Evolutionary conservation across 176 grass and related monocot genomes (phyloP), one percentile per base, ranked within the genome.

Genomic region (Aegilops speltoides): DNA sequence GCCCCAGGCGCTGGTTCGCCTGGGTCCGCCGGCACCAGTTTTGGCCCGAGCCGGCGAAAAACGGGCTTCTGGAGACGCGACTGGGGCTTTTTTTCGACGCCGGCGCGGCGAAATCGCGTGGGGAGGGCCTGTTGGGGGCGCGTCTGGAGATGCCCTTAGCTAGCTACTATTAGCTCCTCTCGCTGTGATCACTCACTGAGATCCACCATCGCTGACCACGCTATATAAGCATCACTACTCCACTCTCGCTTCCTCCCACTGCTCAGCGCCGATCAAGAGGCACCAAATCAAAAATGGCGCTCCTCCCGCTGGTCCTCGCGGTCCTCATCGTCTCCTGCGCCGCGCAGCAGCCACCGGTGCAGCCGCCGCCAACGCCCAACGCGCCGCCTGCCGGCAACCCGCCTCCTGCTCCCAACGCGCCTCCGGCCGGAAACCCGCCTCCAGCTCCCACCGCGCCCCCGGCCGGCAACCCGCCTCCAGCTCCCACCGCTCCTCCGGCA

Each of bases 341-440:
- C n/a, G 92, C 92, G 38, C 92, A 93, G 83, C 89, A 91, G 85
- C 91, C 84, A 4, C 87, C 84, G 29, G 4, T 62, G 48, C 90
- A 82, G 14, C 66, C 82, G 16, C 86, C 86, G 37, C 85, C 36
- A 61, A 40, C 85, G 20, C 77, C 66, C 24, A 76, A 72, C 64
- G 33, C 89, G 3, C 84, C 89, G 8, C 79, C 89, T 14, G 4
- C 82, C 60, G 37, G 43, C 28, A 17, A 86, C 3, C 57, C 87
- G 2, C 87, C 87, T 8, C 73, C 73, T 3, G 25, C 43, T 1
- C 87, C 88, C 3, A 69, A 74, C 56, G 14, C 91, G 1, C 91
- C 91, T 1, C 88, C 89, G 16, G 60, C 80, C 40, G 46, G 61
- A 19, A 19, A 87, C 4, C 79, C 90, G 1, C 91, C 87, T 12